Percentiles rank a stretch among this genome's conserved stretches.
Conservation (phyloP, 495 filamentous ascomycete species). For the Hamigera avellanea region DNA sequence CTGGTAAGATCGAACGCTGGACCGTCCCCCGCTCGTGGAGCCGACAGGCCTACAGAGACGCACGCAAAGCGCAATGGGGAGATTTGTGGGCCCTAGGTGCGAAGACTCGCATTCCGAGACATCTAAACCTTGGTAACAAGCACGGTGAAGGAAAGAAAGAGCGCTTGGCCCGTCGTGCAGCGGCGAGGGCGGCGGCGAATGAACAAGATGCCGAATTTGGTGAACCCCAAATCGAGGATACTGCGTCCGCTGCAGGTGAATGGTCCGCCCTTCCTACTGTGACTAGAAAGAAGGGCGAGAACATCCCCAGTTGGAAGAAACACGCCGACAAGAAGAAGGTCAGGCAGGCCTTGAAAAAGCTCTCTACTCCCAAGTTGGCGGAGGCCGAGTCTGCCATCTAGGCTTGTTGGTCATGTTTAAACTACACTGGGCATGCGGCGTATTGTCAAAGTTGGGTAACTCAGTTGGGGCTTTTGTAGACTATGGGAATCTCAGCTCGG, state of each 20-base stretch:
- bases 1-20: constrained; percentile 86
- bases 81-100: constrained; percentile 93
- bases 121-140: constrained; percentile 49
- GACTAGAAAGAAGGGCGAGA: constrained; percentile 26
- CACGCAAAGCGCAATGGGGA: constrained; percentile 82
- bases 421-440: constrained; percentile 1
- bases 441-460: background rate
- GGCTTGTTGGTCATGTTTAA: background rate
- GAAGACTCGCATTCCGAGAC: constrained; percentile 61
- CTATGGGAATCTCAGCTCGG: too few relatives aligned
- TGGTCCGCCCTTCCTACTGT: constrained; percentile 9
- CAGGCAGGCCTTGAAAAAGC: constrained; percentile 29
- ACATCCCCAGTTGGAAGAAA: constrained; percentile 37
- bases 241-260: background rate
- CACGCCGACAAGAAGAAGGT: constrained; percentile 31
- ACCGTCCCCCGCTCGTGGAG: constrained; percentile 73
- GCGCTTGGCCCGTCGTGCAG: constrained; percentile 24
- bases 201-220: constrained; percentile 10
- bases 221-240: constrained; percentile 17
- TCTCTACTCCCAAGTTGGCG: constrained; percentile 12
- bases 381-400: constrained; percentile 6
- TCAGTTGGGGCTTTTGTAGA: background rate
- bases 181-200: constrained; percentile 16
- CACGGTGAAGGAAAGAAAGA: constrained; percentile 44
- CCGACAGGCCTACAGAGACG: constrained; percentile 75